A percentile compares a stretch with the other conserved stretches of the same genome.
Evolutionary conservation across 768 basidiomycete species (phyloP).

Genomic region (Agaricus bisporus): DNA sequence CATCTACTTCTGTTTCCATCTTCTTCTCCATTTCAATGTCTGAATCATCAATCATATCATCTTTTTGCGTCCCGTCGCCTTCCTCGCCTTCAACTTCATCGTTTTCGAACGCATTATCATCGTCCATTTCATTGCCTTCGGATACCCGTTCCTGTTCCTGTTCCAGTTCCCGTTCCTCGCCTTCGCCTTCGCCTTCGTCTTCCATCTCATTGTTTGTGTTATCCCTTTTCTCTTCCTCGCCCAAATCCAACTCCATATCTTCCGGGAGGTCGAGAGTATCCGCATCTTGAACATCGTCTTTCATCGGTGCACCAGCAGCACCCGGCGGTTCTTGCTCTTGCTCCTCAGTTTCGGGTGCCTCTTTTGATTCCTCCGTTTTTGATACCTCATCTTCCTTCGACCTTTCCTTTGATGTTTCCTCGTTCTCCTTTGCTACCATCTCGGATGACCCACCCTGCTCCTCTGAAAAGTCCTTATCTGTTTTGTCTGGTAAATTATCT

Average conservation of each 20-base stretch:
- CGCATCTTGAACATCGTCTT: constrained; percentile 72
- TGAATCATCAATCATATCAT: constrained; percentile 24
- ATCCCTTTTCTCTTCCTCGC: constrained; percentile 23
- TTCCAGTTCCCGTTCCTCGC: constrained; percentile 12
- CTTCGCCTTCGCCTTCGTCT: constrained; percentile 65
- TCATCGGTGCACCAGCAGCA: constrained; percentile 60
- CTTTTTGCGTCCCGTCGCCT: constrained; percentile 21
- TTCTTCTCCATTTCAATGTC: constrained; percentile 26
- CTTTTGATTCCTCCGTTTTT: constrained; percentile 12
- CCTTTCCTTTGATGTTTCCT: constrained; percentile 26
- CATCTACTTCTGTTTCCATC: constrained; percentile 25
- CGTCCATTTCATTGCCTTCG: constrained; percentile 18
- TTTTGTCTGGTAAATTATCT: constrained; percentile 46
- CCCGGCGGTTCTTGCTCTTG: constrained; percentile 38
- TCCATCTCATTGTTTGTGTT: constrained; percentile 53
- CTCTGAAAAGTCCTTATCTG: constrained; percentile 55
- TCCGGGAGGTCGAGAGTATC: constrained; percentile 88
- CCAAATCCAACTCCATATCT: constrained; percentile 59
- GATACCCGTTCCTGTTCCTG: too few relatives aligned
- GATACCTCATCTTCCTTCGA: constrained; percentile 12
- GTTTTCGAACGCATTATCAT: constrained; percentile 53
- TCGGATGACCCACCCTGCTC: constrained; percentile 51
- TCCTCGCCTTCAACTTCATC: constrained; percentile 58
- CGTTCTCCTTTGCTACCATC: constrained; percentile 73
- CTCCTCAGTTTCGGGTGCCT: constrained; percentile 15